Conservation (phyloP, 306 rosid genomes). For the Corylus heterophylla region DNA sequence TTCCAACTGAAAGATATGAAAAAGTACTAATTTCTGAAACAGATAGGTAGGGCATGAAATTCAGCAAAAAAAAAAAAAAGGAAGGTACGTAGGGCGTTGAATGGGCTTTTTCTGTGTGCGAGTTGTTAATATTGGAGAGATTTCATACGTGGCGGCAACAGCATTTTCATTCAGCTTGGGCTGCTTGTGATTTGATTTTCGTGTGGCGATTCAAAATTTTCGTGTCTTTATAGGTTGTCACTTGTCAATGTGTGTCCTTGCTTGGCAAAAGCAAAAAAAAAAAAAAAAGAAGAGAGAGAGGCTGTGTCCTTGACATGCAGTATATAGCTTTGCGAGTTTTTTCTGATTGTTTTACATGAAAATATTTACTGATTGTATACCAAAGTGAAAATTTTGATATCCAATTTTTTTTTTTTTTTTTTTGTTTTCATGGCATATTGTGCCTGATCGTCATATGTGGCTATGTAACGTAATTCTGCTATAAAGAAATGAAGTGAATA, state of each 20-base stretch:
- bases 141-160: conserved; percentile 26
- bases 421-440: not conserved
- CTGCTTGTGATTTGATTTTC: conserved; percentile 34
- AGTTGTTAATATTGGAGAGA: conserved; percentile 30
- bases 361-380: conserved; percentile 8
- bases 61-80: not conserved
- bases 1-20: not conserved
- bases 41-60: conserved; percentile 18
- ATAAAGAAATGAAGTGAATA: not conserved
- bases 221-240: conserved; percentile 27
- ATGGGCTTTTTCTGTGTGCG: conserved; percentile 45
- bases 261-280: too few relatives aligned
- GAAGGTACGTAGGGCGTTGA: conserved; percentile 15
- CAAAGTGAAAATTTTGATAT: not conserved
- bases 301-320: not conserved
- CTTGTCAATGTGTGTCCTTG: not conserved
- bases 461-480: not conserved
- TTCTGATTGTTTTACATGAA: conserved; percentile 20
- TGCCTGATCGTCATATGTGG: not conserved
- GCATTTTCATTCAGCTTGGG: conserved; percentile 3
- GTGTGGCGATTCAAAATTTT: conserved; percentile 33
- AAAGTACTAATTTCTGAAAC: conserved; percentile 25
- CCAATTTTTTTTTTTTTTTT: not conserved
- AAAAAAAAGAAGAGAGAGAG: not conserved
- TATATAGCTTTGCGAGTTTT: conserved; percentile 24